Evolutionary conservation across 1,284 basidiomycete species (phyloP), one percentile per base, ranked within the genome.

Genomic region (Austropuccinia psidii): DNA sequence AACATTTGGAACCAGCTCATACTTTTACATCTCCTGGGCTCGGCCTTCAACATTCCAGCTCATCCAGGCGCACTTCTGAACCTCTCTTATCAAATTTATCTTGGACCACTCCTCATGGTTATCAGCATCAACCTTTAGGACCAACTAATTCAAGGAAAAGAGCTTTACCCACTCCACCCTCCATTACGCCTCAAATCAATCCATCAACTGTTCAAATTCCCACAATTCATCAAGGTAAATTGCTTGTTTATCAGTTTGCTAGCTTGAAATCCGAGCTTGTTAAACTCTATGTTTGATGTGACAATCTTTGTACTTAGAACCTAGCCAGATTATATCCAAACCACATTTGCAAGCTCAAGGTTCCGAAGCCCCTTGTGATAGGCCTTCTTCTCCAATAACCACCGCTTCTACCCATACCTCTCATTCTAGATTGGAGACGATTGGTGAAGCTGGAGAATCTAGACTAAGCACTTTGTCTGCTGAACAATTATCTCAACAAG

Each of bases 371-470:
- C n/a, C n/a, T n/a, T n/a, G n/a, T n/a, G n/a, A n/a, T n/a, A n/a
- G n/a, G n/a, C n/a, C n/a, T n/a, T n/a, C n/a, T n/a, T n/a, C n/a
- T n/a, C n/a, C n/a, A n/a, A n/a, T n/a, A n/a, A n/a, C n/a, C n/a
- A n/a, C n/a, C n/a, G n/a, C n/a, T n/a, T n/a, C n/a, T n/a, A n/a
- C n/a, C n/a, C n/a, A n/a, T n/a, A n/a, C n/a, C n/a, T n/a, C 47
- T 17, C 61, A 50, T 8, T 39, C 50, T 3, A 50, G 72, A 24
- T 75, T 80, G 45, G 78, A 78, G 49, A 79, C 79, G 4, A 80
- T 80, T 13, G 79, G 79, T 31, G 79, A 80, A 57, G 77, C 78
- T 45, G 78, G 79, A 3, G 79, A 80, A 69, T 76, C 75, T 24
- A 78, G 78, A 49, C 77, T 78, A 6, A 78, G 79, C 2, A 80